phyloP scores from a whole-genome alignment of 1,284 basidiomycete species.

The Grifola frondosa region DNA sequence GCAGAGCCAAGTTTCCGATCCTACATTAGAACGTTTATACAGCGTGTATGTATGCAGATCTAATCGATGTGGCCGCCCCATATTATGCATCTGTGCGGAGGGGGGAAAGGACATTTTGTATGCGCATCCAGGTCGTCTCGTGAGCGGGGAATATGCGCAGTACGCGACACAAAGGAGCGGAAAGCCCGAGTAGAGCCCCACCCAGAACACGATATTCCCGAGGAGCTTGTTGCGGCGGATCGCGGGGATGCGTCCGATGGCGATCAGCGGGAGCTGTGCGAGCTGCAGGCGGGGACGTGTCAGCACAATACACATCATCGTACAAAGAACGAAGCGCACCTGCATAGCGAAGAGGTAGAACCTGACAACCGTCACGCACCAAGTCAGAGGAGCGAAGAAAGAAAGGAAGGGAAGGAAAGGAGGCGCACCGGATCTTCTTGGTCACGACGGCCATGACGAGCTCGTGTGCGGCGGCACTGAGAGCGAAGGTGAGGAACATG shows the following conservation, averaged over 20 bases:
- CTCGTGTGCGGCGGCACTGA: constrained; percentile 89
- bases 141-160: constrained; percentile 75
- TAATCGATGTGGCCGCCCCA: too few relatives aligned
- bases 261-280: constrained; percentile 90
- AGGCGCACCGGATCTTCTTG: constrained; percentile 74
- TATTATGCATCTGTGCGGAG: too few relatives aligned
- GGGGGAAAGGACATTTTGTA: too few relatives aligned
- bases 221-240: constrained; percentile 80
- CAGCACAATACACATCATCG: neutral
- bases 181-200: constrained; percentile 88
- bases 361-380: constrained; percentile 34
- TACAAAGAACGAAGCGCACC: constrained; percentile 24
- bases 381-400: neutral
- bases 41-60: too few relatives aligned
- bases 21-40: too few relatives aligned
- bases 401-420: neutral
- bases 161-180: constrained; percentile 90
- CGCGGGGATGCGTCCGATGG: constrained; percentile 71
- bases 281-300: constrained; percentile 51
- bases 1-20: too few relatives aligned
- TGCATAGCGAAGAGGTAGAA: constrained; percentile 78
- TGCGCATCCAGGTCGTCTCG: too few relatives aligned
- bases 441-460: constrained; percentile 97
- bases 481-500: constrained; percentile 89
- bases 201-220: constrained; percentile 90